phyloP scores from a whole-genome alignment of 2,329 filamentous ascomycete species.

The Ceratocystiopsis minuta region DNA sequence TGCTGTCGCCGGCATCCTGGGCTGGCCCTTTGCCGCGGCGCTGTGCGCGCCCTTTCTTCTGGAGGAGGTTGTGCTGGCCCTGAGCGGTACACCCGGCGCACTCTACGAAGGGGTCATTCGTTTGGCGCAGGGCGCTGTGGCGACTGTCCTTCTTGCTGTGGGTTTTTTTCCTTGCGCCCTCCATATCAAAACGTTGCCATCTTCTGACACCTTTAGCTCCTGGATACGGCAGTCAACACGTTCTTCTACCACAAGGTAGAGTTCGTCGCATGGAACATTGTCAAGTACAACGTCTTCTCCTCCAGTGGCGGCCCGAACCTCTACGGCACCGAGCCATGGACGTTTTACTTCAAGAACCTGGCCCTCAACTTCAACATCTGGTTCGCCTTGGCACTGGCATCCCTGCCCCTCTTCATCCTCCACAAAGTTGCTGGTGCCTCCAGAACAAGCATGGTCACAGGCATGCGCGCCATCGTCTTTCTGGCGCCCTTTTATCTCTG shows the following conservation, averaged over 20 bases:
- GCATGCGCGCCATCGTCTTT: slow-evolving; percentile 61
- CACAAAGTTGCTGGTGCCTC: slow-evolving; percentile 50
- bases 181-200: too few species aligned
- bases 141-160: slow-evolving; percentile 41
- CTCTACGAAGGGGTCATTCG: slow-evolving; percentile 38
- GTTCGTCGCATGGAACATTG: slow-evolving; percentile 77
- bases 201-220: too few species aligned
- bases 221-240: slow-evolving; percentile 49
- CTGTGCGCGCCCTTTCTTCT: slow-evolving; percentile 63
- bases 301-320: slow-evolving; percentile 74
- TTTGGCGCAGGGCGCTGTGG: slow-evolving; percentile 48
- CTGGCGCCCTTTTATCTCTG: slow-evolving; percentile 83
- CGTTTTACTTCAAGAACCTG: slow-evolving; percentile 87
- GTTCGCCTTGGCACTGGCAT: slow-evolving; percentile 62
- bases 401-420: slow-evolving; percentile 56
- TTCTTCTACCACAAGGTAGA: slow-evolving; percentile 71
- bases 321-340: slow-evolving; percentile 92
- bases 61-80: slow-evolving; percentile 46
- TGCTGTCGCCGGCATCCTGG: slow-evolving; percentile 64
- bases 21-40: slow-evolving; percentile 87
- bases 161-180: slow-evolving; percentile 37
- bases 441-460: slow-evolving; percentile 45
- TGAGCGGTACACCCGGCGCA: slow-evolving; percentile 37
- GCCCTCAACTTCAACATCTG: slow-evolving; percentile 90
- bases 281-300: slow-evolving; percentile 88